Evolutionary conservation across 352 stramenopile genomes (phyloP), one percentile per base, ranked within the genome.

Genomic region (Phytophthora sp.): DNA sequence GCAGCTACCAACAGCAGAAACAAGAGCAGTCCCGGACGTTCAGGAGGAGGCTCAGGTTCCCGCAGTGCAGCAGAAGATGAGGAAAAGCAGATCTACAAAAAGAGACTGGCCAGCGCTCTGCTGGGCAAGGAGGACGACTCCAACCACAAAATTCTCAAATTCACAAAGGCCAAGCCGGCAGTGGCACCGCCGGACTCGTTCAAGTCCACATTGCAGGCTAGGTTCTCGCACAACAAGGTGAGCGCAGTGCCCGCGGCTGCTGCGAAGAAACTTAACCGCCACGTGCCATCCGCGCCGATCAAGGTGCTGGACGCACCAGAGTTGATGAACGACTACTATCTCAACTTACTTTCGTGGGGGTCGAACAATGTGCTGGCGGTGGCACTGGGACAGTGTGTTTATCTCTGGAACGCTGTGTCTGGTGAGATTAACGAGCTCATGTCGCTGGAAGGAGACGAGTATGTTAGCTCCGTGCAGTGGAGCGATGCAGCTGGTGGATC

Each of bases 261-360:
- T 62, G 91, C 74, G 30, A 90, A 84, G 77, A 96, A 97, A 65
- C 66, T 91, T 30, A 98, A 93, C 42, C 89, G 98, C 23, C 94
- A 99, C 46, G 98, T 99, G 54, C 96, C 98, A 9, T 99, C 96
- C 12, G 95, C 96, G 11, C 97, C 97, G 11, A 94, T 93, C 57
- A 96, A 98, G 41, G 56, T 99, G 44, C 76, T 99, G 34, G 97
- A 99, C 77, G 97, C 97, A 24, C 98, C 98, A 0, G 97, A 99
- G 69, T 76, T 99, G 23, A 89, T 98, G 62, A 98, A 99, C 75
- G 97, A 99, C 73, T 99, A 99, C 84, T 99, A 99, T 73, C 80
- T 99, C 21, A 99, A 99, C 70, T 84, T 99, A 39, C 74, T 99
- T 8, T 98, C 95, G 35, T 99, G 98, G 98, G 95, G 96, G 49